phyloP scores from a whole-genome alignment of 1,139 yeast species.

The Pichia norvegensis region DNA sequence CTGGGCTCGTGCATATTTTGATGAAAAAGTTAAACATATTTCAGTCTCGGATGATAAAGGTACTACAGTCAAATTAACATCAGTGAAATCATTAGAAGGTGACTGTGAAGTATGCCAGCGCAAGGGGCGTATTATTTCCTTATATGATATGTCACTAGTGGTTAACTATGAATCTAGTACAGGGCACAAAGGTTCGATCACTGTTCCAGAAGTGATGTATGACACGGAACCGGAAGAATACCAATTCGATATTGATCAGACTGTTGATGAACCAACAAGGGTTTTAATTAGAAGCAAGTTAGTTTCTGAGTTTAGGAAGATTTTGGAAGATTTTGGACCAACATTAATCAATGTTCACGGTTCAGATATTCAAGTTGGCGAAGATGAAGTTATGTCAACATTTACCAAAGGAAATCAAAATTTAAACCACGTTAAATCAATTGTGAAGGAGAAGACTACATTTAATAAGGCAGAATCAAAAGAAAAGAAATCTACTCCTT shows the following conservation, averaged over 20 bases:
- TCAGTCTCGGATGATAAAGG: slow-evolving; percentile 35
- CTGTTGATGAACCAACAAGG: slow-evolving; percentile 40
- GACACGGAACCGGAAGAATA: slow-evolving; percentile 81
- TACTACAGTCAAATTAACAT: slow-evolving; percentile 27
- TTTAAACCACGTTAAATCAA: slow-evolving; percentile 21
- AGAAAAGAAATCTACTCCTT: slow-evolving; percentile 5
- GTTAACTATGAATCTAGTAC: slow-evolving; percentile 50
- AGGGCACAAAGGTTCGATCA: slow-evolving; percentile 55
- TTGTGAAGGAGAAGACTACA: slow-evolving; percentile 25
- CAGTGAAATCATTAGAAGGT: slow-evolving; percentile 72
- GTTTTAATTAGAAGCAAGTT: slow-evolving; percentile 49
- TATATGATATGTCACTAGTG: slow-evolving; percentile 71
- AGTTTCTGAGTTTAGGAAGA: slow-evolving; percentile 59
- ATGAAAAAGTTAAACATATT: slow-evolving; percentile 39
- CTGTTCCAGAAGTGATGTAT: slow-evolving; percentile 90
- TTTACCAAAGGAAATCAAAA: slow-evolving; percentile 61
- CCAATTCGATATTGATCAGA: slow-evolving; percentile 72
- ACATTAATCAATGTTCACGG: slow-evolving; percentile 74
- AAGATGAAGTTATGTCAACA: slow-evolving; percentile 47
- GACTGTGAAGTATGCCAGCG: slow-evolving; percentile 96
- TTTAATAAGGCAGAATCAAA: slow-evolving; percentile 19
- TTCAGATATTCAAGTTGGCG: slow-evolving; percentile 76
- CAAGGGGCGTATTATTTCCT: slow-evolving; percentile 89
- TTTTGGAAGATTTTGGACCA: slow-evolving; percentile 59
- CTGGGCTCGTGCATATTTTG: slow-evolving; percentile 80